Evolutionary conservation across 176 grass and related monocot genomes (phyloP).

Genomic region (Avena sativa): DNA sequence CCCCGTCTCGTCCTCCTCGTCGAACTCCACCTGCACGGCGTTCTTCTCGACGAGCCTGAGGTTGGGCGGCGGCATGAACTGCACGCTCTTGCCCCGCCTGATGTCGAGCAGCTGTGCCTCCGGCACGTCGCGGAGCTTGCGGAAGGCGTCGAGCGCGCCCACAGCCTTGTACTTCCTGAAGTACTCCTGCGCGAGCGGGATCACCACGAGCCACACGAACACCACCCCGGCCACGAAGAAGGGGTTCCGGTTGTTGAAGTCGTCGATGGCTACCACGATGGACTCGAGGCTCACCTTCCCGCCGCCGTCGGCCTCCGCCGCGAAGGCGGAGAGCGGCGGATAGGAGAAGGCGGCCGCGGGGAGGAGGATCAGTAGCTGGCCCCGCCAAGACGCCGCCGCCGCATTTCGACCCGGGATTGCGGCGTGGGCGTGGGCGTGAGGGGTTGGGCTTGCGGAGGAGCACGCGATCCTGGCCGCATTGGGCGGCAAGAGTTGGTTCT

Average conservation of each 20-base stretch:
- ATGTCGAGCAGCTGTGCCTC: constrained; percentile 90
- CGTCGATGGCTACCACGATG: constrained; percentile 71
- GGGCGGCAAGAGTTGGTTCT: not conserved
- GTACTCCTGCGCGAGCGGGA: constrained; percentile 78
- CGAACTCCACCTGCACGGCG: constrained; percentile 64
- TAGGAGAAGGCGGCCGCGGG: constrained; percentile 35
- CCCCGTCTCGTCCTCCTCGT: constrained; percentile 68
- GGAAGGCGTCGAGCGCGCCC: constrained; percentile 80
- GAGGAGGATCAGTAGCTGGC: constrained; percentile 43
- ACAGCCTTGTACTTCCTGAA: constrained; percentile 85
- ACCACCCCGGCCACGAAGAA: constrained; percentile 82
- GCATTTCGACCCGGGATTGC: constrained; percentile 24
- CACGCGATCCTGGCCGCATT: constrained; percentile 28
- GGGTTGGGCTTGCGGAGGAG: not conserved
- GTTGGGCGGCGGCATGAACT: constrained; percentile 82
- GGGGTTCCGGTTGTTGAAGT: constrained; percentile 90
- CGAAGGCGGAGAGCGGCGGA: constrained; percentile 50
- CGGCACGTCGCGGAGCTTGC: constrained; percentile 76
- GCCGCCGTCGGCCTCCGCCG: constrained; percentile 56
- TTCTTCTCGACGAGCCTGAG: constrained; percentile 80
- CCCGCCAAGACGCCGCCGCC: constrained; percentile 8
- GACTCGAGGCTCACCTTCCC: constrained; percentile 82
- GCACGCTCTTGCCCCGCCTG: constrained; percentile 76
- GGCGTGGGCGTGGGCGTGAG: not conserved
- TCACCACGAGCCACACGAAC: constrained; percentile 82